Base-by-base conservation (phyloP, 2,329 filamentous ascomycete species). In the Truncatella angustata region DNA sequence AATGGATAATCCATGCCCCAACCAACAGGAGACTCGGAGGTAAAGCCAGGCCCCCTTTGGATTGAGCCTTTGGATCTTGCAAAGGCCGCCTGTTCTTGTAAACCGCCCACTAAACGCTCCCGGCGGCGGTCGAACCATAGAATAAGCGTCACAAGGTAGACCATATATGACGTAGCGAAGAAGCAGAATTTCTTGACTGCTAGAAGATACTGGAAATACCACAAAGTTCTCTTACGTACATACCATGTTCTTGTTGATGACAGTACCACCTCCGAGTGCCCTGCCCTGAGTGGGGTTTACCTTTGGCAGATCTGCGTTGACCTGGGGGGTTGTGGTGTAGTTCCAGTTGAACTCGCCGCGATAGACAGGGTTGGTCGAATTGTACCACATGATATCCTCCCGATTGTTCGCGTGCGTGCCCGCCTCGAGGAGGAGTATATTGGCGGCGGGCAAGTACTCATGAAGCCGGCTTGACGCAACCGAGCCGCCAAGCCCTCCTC, bases 391-490 rank as follows among this genome's bases (percentile, higher is more conserved):
- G 12, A 62, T 56, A 20, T 58, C 55, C 5, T 52, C 23, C 1
- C 49, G 28, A 48, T 59, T 49, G 16, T 54, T 57, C 4, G 53
- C 55, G 48, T 69, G 61, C 11, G 56, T 57, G 1, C 68, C 68
- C 7, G 66, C 68, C 57, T 72, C 68, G 35, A 71, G 52, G 6
- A 71, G 52, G 35, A 70, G 60, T 32, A 32, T 32, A 6, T 32
- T 6, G 28, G 28, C 28, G 12, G 28, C 12, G 28, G 28, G 28
- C 12, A 32, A 32, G 28, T 32, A 32, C 28, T 32, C 28, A 12
- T 32, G 28, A 12, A 71, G 66, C 3, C 61, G 57, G 37, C 52
- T 46, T 4, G 59, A 48, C 2, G 59, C 53, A 1, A 60, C 58
- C 0, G 56, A 60, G 5, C 45, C 56, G 7, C 55, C 44, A 7